phyloP scores from a whole-genome alignment of 768 basidiomycete genomes.

The Coprinopsis strossmayeri region DNA sequence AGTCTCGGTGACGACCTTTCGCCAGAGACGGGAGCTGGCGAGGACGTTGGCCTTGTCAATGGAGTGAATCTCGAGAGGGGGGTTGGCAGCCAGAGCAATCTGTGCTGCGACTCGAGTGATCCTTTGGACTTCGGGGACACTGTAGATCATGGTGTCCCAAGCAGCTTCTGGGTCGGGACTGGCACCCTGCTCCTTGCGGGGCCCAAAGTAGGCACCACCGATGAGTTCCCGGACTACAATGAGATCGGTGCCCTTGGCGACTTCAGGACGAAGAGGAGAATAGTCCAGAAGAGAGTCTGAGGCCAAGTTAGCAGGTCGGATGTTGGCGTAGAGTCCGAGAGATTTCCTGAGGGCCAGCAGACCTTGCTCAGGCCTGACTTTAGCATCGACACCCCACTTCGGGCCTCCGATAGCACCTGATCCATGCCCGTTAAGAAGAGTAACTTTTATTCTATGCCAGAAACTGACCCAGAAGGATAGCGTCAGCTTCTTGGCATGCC shows the following conservation, averaged over 20 bases:
- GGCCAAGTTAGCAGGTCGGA: slow-evolving; percentile 93
- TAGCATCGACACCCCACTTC: slow-evolving; percentile 90
- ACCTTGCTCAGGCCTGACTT: slow-evolving; percentile 90
- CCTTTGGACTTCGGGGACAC: slow-evolving; percentile 82
- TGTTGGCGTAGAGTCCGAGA: slow-evolving; percentile 95
- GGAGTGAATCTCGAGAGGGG: slow-evolving; percentile 85
- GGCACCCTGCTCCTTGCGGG: slow-evolving; percentile 79
- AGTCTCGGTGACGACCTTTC: slow-evolving; percentile 86
- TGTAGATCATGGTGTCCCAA: slow-evolving; percentile 93
- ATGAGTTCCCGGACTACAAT: slow-evolving; percentile 96
- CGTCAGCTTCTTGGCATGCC: slow-evolving; percentile 91
- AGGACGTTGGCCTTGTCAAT: slow-evolving; percentile 99
- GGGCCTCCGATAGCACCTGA: slow-evolving; percentile 97
- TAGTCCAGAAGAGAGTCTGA: slow-evolving; percentile 82
- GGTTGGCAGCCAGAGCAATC: slow-evolving; percentile 76
- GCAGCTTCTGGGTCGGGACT: slow-evolving; percentile 62
- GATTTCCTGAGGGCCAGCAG: slow-evolving; percentile 84
- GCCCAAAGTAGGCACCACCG: slow-evolving; percentile 93
- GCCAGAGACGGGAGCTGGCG: slow-evolving; percentile 90
- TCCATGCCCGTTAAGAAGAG: no score
- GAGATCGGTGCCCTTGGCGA: slow-evolving; percentile 82
- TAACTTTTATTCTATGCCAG: neutral
- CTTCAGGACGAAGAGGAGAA: slow-evolving; percentile 83
- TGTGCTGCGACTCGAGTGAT: slow-evolving; percentile 95
- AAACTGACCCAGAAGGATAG: slow-evolving; percentile 83